Conservation (phyloP, 148 eudicot genomes). For the Oxyria digyna region DNA sequence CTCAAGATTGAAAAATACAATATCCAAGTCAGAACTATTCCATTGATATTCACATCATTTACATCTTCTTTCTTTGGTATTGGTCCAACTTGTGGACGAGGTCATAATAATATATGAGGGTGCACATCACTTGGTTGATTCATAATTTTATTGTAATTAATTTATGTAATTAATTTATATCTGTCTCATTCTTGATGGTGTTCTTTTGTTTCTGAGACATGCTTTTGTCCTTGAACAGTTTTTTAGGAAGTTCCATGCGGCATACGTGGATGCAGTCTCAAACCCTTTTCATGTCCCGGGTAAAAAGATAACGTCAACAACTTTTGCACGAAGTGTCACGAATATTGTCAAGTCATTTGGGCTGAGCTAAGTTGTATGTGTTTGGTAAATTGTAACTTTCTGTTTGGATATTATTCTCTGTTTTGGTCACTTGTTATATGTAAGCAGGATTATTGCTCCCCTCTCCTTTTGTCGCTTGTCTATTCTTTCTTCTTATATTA, state of each 20-base stretch:
- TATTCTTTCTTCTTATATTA: too few relatives aligned
- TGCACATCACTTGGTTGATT: background rate
- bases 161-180: background rate
- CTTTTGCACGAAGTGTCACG: conserved; percentile 73
- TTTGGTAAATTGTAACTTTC: background rate
- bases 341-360: conserved; percentile 85
- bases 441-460: too few relatives aligned
- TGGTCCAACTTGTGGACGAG: background rate
- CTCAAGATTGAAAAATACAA: background rate
- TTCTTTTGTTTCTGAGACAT: background rate
- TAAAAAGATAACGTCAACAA: conserved; percentile 87
- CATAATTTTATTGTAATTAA: background rate
- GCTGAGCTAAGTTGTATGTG: conserved; percentile 49
- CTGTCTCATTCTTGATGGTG: background rate
- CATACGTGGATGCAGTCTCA: conserved; percentile 93
- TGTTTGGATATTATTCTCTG: background rate
- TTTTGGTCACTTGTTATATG: background rate
- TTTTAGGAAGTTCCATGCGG: conserved; percentile 86
- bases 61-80: background rate
- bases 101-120: background rate
- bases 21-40: background rate
- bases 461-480: too few relatives aligned
- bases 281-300: conserved; percentile 98
- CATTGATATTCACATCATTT: background rate
- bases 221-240: conserved; percentile 28